Conservation (phyloP, 2,329 filamentous ascomycete genomes). For the Ophiostoma pallidulum region DNA sequence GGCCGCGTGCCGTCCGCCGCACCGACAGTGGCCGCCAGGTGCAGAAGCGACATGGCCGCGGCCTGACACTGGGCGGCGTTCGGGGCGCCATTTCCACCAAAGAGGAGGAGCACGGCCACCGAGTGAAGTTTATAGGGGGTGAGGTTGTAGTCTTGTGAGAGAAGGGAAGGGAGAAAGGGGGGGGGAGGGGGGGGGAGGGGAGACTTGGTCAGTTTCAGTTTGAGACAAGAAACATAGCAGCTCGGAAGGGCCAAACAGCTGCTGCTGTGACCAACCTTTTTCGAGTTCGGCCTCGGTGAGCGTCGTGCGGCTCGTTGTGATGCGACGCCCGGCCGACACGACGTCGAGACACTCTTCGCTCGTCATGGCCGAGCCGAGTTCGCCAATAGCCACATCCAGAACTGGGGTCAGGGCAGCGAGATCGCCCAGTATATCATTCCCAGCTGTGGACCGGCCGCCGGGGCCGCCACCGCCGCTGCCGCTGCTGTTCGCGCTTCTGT, state of each 20-base stretch:
- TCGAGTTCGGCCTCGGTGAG: background rate
- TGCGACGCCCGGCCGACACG: background rate
- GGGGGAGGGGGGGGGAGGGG: too few species aligned
- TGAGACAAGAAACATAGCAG: too few species aligned
- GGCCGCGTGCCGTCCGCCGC: background rate
- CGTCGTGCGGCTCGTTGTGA: background rate
- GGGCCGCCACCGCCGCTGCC: background rate
- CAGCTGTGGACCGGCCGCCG: background rate
- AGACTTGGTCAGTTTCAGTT: too few species aligned
- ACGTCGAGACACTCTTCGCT: conserved; percentile 3
- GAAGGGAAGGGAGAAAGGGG: too few species aligned
- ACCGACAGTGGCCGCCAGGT: conserved; percentile 22
- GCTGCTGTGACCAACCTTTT: too few species aligned
- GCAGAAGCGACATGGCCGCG: conserved; percentile 27
- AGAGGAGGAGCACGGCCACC: conserved; percentile 21
- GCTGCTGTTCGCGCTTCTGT: too few species aligned
- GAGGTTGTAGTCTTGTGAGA: conserved; percentile 18
- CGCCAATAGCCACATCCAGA: background rate
- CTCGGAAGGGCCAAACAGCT: too few species aligned
- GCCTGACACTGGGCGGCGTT: conserved; percentile 1
- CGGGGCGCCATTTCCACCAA: conserved; percentile 5
- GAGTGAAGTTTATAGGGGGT: conserved; percentile 26
- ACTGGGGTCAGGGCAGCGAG: background rate
- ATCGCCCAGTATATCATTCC: conserved; percentile 4
- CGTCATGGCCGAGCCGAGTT: background rate